Evolutionary conservation across 768 basidiomycete species (phyloP).

Genomic region (Tephrocybe sp.): DNA sequence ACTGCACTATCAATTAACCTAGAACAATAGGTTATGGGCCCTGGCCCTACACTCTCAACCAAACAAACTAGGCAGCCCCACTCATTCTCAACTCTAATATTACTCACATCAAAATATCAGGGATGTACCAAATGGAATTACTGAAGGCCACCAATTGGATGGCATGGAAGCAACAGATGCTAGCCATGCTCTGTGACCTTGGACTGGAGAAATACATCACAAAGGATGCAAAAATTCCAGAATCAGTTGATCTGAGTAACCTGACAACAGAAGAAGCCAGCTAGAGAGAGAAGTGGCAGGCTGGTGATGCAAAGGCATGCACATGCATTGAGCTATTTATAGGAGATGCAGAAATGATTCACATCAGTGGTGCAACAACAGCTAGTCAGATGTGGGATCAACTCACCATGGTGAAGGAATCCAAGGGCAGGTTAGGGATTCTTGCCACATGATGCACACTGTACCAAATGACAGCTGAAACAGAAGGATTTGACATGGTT

Average conservation of each 20-base stretch:
- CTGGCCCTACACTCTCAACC: too few relatives aligned
- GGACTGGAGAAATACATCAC: conserved; percentile 24
- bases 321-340: conserved; percentile 7
- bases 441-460: conserved; percentile 16
- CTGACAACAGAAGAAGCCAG: conserved; percentile 13
- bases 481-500: conserved; percentile 26
- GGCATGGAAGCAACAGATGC: conserved; percentile 3
- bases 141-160: conserved; percentile 10
- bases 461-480: conserved; percentile 21
- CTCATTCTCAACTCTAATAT: background rate
- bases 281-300: too few relatives aligned
- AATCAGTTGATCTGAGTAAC: conserved; percentile 13
- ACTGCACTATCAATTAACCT: too few relatives aligned
- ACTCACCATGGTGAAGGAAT: too few relatives aligned
- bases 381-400: too few relatives aligned
- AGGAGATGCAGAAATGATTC: too few relatives aligned
- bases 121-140: conserved; percentile 3
- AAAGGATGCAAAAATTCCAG: conserved; percentile 18
- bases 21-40: too few relatives aligned
- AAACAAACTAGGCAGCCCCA: too few relatives aligned
- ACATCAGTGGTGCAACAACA: too few relatives aligned
- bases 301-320: too few relatives aligned
- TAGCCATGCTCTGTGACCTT: conserved; percentile 26
- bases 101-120: background rate
- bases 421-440: too few relatives aligned